Conservation (phyloP, 2,329 filamentous ascomycete species). For the Lachnellula subtilissima region DNA sequence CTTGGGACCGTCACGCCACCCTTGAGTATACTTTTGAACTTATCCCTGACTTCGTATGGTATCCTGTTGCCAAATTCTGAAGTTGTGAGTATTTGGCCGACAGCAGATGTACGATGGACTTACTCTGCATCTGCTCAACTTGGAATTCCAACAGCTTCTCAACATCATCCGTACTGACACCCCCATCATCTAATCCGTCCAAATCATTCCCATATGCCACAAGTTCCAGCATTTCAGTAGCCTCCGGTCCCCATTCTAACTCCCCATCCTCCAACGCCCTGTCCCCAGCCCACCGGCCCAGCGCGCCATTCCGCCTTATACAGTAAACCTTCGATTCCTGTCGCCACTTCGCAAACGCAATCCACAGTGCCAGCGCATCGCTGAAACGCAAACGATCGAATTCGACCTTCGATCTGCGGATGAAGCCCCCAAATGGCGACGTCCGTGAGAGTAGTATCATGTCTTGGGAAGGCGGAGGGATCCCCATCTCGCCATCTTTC, state of each 20-base stretch:
- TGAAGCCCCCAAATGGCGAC: constrained; percentile 77
- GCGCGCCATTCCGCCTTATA: constrained; percentile 47
- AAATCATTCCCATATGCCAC: constrained; percentile 25
- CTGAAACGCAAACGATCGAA: constrained; percentile 77
- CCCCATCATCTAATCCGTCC: constrained; percentile 31
- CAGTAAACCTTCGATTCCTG: constrained; percentile 64
- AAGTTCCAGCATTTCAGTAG: constrained; percentile 36
- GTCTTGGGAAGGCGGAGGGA: constrained; percentile 42
- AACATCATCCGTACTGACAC: constrained; percentile 71
- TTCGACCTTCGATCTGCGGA: constrained; percentile 72
- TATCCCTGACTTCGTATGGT: constrained; percentile 65
- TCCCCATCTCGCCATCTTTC: constrained; percentile 48
- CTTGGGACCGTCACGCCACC: constrained; percentile 66
- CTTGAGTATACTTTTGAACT: constrained; percentile 63
- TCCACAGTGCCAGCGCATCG: constrained; percentile 75
- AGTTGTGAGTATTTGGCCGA: constrained; percentile 17
- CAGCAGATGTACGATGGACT: constrained; percentile 20
- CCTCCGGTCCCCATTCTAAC: constrained; percentile 46
- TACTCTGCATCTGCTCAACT: constrained; percentile 80
- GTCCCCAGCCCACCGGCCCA: constrained; percentile 50
- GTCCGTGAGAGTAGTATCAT: constrained; percentile 62
- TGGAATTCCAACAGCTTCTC: constrained; percentile 83
- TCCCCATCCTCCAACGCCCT: constrained; percentile 48
- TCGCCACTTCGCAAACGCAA: constrained; percentile 73
- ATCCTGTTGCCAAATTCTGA: constrained; percentile 72